These are phyloP conservation scores for Penicillium sp. DNA, from an alignment of 2,329 filamentous ascomycete genomes.

Conservation along the genomic window DNA sequence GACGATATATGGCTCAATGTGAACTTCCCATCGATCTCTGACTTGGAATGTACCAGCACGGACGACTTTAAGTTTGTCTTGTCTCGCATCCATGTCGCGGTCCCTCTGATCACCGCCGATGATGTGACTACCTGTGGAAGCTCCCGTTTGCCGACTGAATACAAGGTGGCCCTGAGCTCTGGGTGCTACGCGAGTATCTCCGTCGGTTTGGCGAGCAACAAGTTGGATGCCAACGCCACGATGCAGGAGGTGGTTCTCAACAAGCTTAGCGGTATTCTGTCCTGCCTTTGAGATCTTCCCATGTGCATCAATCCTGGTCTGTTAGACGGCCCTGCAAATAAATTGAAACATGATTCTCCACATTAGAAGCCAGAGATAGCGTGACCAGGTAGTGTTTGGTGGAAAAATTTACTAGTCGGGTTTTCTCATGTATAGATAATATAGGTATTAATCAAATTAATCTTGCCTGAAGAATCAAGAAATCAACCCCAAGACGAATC, in stretches of 20 bases:
- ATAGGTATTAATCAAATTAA: neutral
- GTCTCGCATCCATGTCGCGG: conserved; percentile 56
- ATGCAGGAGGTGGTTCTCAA: conserved; percentile 53
- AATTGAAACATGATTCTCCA: neutral
- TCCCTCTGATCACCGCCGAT: conserved; percentile 33
- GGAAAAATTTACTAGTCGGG: neutral
- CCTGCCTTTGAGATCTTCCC: conserved; percentile 40
- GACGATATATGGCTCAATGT: conserved; percentile 64
- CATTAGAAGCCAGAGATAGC: neutral
- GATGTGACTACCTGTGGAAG: conserved; percentile 61
- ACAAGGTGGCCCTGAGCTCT: conserved; percentile 48
- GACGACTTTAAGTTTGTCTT: conserved; percentile 64
- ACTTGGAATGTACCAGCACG: conserved; percentile 51
- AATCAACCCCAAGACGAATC: conserved; percentile 3
- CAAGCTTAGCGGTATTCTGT: conserved; percentile 51
- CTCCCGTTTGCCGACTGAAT: conserved; percentile 60
- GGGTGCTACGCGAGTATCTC: conserved; percentile 65
- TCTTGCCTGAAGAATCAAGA: neutral
- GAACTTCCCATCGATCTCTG: conserved; percentile 59
- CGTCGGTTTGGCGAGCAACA: conserved; percentile 60
- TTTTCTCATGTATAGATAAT: neutral
- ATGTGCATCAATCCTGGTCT: neutral
- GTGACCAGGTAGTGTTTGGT: neutral
- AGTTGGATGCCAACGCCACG: conserved; percentile 57
- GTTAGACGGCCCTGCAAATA: neutral